These are phyloP conservation scores for Chrysosphaeria jannelii DNA, from an alignment of 2,329 filamentous ascomycete genomes.

Conservation along the genomic window DNA sequence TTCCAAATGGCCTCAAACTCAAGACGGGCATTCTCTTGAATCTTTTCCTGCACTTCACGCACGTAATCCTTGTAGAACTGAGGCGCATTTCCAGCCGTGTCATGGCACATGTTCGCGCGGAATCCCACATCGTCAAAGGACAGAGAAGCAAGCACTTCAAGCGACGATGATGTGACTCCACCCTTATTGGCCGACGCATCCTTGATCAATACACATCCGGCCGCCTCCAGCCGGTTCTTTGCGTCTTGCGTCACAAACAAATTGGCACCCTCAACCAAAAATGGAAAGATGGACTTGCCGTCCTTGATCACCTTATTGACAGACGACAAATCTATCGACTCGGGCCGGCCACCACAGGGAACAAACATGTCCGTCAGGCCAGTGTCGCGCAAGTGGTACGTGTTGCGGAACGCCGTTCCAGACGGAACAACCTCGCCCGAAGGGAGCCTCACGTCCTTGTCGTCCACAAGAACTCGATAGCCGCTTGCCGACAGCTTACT, in stretches of 20 bases:
- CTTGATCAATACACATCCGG: constrained; percentile 90
- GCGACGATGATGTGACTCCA: constrained; percentile 85
- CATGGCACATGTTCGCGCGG: constrained; percentile 78
- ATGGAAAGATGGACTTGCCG: constrained; percentile 65
- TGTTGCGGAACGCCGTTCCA: constrained; percentile 89
- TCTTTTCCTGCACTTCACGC: constrained; percentile 66
- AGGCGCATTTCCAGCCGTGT: constrained; percentile 38
- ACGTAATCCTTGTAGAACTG: constrained; percentile 88
- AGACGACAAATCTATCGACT: constrained; percentile 78
- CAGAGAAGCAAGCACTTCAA: constrained; percentile 80
- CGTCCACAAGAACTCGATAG: constrained; percentile 78
- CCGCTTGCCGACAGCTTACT: constrained; percentile 66
- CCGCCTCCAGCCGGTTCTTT: constrained; percentile 77
- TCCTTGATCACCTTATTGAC: constrained; percentile 71
- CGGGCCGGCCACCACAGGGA: constrained; percentile 81
- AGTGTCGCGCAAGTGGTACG: constrained; percentile 64
- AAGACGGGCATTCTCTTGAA: constrained; percentile 66
- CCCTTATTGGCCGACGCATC: constrained; percentile 97
- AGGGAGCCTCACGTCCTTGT: constrained; percentile 66
- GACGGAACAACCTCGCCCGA: constrained; percentile 67
- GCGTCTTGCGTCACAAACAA: constrained; percentile 97
- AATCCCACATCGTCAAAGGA: constrained; percentile 82
- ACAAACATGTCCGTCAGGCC: constrained; percentile 70
- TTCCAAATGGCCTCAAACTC: constrained; percentile 98
- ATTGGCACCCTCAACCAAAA: constrained; percentile 86